phyloP scores from a whole-genome alignment of 306 rosid genomes.

The Echinosophora koreensis region DNA sequence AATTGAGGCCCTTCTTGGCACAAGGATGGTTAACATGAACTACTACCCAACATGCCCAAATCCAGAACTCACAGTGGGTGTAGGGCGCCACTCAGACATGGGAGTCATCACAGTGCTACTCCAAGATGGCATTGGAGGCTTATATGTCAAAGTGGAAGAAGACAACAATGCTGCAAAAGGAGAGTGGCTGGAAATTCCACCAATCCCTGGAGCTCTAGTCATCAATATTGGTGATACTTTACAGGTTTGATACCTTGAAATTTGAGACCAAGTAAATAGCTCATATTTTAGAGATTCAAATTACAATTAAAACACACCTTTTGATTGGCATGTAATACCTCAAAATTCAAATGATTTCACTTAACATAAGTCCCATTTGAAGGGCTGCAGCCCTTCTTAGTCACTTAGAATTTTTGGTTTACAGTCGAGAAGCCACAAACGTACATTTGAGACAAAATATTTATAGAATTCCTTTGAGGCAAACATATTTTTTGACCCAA shows the following conservation, averaged over 20 bases:
- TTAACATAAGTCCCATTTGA: neutral
- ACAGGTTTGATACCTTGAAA: constrained; percentile 30
- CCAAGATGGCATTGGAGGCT: constrained; percentile 78
- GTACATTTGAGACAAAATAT: no score
- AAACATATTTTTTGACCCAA: no score
- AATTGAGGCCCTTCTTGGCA: constrained; percentile 52
- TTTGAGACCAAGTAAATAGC: no score
- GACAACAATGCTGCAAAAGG: constrained; percentile 40
- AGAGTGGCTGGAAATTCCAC: constrained; percentile 70
- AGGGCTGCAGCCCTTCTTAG: neutral
- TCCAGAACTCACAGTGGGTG: constrained; percentile 80
- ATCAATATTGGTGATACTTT: constrained; percentile 65
- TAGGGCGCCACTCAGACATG: constrained; percentile 77
- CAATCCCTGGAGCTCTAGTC: constrained; percentile 68
- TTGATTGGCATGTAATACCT: neutral
- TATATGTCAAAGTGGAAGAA: constrained; percentile 62
- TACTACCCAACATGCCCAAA: constrained; percentile 75
- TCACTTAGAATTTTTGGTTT: no score
- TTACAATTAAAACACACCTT: no score
- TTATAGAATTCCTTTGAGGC: no score
- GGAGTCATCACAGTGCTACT: constrained; percentile 68
- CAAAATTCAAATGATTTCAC: neutral
- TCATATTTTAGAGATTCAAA: no score
- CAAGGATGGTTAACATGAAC: constrained; percentile 67
- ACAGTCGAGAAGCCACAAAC: no score